Base-by-base conservation (phyloP, 306 rosid species). In the Glycyrrhiza uralensis region DNA sequence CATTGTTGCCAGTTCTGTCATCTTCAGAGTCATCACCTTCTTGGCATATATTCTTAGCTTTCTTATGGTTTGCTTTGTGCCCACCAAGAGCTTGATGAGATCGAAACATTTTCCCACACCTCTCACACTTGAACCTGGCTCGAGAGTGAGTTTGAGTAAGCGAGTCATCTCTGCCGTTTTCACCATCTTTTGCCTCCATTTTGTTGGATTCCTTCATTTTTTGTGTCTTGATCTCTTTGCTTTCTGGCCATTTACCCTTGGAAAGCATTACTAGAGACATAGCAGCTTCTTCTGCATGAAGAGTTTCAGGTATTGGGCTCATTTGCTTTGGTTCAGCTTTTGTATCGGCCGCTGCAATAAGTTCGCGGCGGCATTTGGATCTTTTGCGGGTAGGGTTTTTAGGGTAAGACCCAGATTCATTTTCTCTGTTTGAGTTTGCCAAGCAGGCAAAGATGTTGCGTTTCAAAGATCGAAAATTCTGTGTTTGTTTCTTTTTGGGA, bases 81-180 rank as follows among this genome's bases (percentile, higher is more conserved):
- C 92, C 92, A 10, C 90, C 90, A 2, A 88, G 87, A 0, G 90
- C 94, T 12, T 90, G 94, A 74, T 79, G 63, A 45, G 90, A 85
- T 29, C 8, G 38, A 39, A 83, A 83, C 17, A 12, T 66, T 71
- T 83, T 90, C 11, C 41, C 38, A 5, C 97, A 85, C 2, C 71
- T 71, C 4, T 71, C 71, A 2, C 97, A 91, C 61, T 72, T 73
- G 80, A 62, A 87, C 67, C 23, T 72, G 0, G 55, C n/a, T 20
- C 1, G 56, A 18, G 33, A 32, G 45, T 18, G 32, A 28, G 63
- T 30, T 63, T 33, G 69, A 46, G 11, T 11, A 13, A 36, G 46
- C 3, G 15, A 42, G 4, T 41, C 69, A 10, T 72, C 76, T 0
- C 49, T 58, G 0, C 22, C 61, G 3, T 41, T 13, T 7, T 19